Base-by-base conservation (phyloP, 2,329 filamentous ascomycete genomes). In the Hymenoscyphus occultus region DNA sequence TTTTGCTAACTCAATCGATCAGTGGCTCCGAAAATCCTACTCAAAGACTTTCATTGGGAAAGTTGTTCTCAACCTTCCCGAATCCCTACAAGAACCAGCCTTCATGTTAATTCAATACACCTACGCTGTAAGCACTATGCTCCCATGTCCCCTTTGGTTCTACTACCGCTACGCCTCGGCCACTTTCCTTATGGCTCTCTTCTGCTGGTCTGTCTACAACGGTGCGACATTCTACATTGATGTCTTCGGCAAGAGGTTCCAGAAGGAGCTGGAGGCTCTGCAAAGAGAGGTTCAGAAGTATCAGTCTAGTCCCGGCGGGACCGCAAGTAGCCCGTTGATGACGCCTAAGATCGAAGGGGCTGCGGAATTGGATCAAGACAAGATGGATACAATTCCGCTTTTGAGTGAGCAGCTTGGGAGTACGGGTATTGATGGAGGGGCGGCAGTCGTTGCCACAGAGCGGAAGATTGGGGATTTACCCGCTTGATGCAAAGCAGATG, bases 201-300 rank as follows among this genome's bases (percentile, higher is more conserved):
- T 99, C 74, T 83, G 87, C 56, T 97, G 93, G 93, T 96, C 92
- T 71, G 90, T 97, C 64, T 96, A 97, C 80, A 99, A 99, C 72
- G 95, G 95, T 39, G 92, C 95, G 19, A 98, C 93, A 0, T 99
- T 91, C 78, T 99, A 99, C 78, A 98, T 99, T 74, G 95, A 99
- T 73, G 92, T 98, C 1, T 99, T 98, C 76, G 95, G 96, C 62
- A 96, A 91, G 73, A 87, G 93, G 2, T 98, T 99, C 82, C 92
- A 99, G 81, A 97, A 94, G 75, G 95, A 99, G 77, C 83, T 99
- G 13, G 93, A 99, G 76, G 85, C 89, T 61, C 85, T 99, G 79
- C 93, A 90, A 78, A 86, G 86, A 63, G 95, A 99, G 74, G 93
- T 99, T 9, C 85, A 89, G 57, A 94, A 92, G 76, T 96, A 92